Evolutionary conservation across 805 yeast species (phyloP), one percentile per base, ranked within the genome.

Genomic region (Maudiozyma turicensis): DNA sequence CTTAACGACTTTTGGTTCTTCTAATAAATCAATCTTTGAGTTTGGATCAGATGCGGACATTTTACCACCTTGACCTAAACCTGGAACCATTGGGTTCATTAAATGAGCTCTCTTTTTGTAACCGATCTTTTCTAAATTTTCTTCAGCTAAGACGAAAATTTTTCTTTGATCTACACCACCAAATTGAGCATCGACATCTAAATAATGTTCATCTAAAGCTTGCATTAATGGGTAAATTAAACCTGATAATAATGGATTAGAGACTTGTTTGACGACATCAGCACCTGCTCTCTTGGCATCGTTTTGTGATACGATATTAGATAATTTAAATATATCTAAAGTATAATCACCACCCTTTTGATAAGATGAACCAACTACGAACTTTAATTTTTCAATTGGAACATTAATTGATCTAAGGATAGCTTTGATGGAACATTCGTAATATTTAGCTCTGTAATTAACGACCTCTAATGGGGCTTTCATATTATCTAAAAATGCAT

Each of bases 141-240:
- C 99, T 69, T 93, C 99, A 8, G 99, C 98, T 48, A 93, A 76
- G 30, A 89, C 97, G 58, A 93, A 93, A 63, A 93, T 93, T 73
- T 93, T 93, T 72, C 99, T 82, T 74, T 93, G 99, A 69, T 93
- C 99, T 48, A 93, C 95, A 68, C 99, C 99, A 57, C 99, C 99
- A 62, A 93, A 93, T 72, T 93, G 99, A 28, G 80, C 95, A 68
- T 93, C 99, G 39, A 80, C 88, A 32, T 75, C 84, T 62, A 93
- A 77, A 67, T 83, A 82, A 63, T 93, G 84, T 70, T 93, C 99
- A 68, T 93, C 99, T 51, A 93, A 76, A 6, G 97, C 97, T 73
- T 93, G 99, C 99, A 93, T 93, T 64, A 95, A 78, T 49, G 99
- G 99, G 70, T 93, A 93, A 58, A 93, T 88, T 66, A 93, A 78